Percentiles rank a stretch among this genome's conserved stretches.
Evolutionary conservation across 495 filamentous ascomycete species (phyloP).

Genomic region (Xylaria cubensis): DNA sequence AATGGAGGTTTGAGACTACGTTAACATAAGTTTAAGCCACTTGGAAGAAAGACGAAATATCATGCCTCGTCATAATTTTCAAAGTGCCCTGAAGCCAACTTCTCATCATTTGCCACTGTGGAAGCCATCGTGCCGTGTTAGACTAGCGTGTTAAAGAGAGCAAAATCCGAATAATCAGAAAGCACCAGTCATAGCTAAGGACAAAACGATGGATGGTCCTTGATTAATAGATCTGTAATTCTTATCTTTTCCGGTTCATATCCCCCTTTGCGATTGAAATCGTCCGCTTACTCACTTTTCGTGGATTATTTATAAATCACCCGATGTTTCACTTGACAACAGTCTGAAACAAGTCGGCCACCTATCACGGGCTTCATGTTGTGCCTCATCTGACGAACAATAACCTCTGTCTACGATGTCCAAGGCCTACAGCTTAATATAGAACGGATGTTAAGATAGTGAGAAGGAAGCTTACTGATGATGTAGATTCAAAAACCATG

Average conservation of each 20-base stretch:
- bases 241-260: not conserved
- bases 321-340: not conserved
- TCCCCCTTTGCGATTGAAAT: not conserved
- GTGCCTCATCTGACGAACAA: not conserved
- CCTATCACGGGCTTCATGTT: not conserved
- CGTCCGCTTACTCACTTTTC: not conserved
- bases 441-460: not conserved
- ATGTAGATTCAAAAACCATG: not conserved
- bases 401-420: not conserved
- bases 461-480: not conserved
- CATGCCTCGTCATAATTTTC: slow-evolving; percentile 9
- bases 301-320: slow-evolving; percentile 5
- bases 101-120: not conserved
- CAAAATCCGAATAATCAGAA: not conserved
- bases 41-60: not conserved
- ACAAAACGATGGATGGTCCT: not conserved
- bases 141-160: no score
- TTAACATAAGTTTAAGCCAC: not conserved
- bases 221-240: not conserved
- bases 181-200: not conserved
- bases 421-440: not conserved
- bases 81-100: not conserved
- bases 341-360: not conserved
- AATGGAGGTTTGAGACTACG: slow-evolving; percentile 26
- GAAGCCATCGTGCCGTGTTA: not conserved